These are phyloP conservation scores for Aphanomyces invadans DNA, from an alignment of 352 stramenopile species.

Conservation along the genomic window DNA sequence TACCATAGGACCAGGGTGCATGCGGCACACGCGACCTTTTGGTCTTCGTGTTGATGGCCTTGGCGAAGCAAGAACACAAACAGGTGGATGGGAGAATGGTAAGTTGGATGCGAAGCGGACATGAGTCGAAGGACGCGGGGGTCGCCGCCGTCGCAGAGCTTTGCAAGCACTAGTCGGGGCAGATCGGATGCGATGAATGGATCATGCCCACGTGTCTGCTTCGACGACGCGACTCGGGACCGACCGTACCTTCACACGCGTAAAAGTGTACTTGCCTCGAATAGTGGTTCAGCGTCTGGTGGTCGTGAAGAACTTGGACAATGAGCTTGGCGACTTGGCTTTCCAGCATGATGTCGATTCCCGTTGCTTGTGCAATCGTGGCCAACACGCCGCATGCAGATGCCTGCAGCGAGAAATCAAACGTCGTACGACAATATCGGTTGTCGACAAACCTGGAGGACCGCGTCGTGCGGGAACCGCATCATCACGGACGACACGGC, in stretches of 20 bases:
- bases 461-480: conserved; percentile 31
- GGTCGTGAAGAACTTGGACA: conserved; percentile 55
- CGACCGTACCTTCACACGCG: conserved; percentile 48
- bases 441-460: conserved; percentile 39
- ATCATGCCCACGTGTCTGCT: too few relatives aligned
- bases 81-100: conserved; percentile 52
- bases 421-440: background rate
- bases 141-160: conserved; percentile 65
- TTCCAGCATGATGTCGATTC: conserved; percentile 43
- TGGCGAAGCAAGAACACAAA: conserved; percentile 66
- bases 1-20: conserved; percentile 70
- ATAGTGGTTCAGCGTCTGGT: conserved; percentile 78
- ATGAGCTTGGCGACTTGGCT: conserved; percentile 51
- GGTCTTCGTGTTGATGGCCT: conserved; percentile 63
- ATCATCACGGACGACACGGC: conserved; percentile 24
- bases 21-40: conserved; percentile 69
- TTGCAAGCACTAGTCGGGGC: conserved; percentile 56
- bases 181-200: too few relatives aligned
- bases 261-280: conserved; percentile 81
- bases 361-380: conserved; percentile 54
- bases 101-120: conserved; percentile 32
- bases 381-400: conserved; percentile 64
- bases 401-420: conserved; percentile 21
- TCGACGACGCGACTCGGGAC: too few relatives aligned
- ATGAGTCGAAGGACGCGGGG: conserved; percentile 43